Evolutionary conservation across 495 filamentous ascomycete species (phyloP), one percentile per base, ranked within the genome.

Genomic region (Aspergillus baeticus): DNA sequence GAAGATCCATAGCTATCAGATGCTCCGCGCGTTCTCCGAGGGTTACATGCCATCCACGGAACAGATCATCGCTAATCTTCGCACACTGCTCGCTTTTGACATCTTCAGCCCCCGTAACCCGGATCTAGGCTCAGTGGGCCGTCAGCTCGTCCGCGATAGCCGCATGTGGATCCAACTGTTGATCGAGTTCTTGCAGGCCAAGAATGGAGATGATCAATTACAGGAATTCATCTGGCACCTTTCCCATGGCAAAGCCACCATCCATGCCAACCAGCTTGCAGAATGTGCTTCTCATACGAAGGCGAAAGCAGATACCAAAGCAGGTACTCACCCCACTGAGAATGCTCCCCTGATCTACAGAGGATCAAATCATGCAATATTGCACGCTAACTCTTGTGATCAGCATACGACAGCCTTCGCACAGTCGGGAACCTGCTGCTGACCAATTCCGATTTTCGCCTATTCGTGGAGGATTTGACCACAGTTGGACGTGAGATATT

Each of bases 1-100:
- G 66, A 96, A 96, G 74, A 79, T 96, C 54, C 93, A 96, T 71
- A 85, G 84, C 52, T 96, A 96, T 67, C 91, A 96, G 75, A 94
- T 96, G 90, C 58, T 89, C 26, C 82, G 90, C 42, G 93, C 93
- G 55, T 69, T 98, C 14, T 81, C 83, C 14, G 84, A 91, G 59
- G 93, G 93, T 1, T 96, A 86, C 72, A 91, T 96, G 88, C 93
- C 93, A 21, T 90, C 88, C 2, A 96, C 87, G 8, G 90, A 96
- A 59, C 93, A 98, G 65, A 59, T 79, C 55, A 88, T 91, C 63
- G 75, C 85, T 68, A 94, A 96, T 63, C 78, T 98, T 1, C 85
- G 92, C 34, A 91, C 87, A 29, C 70, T 98, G 2, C 76, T 96
- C 8, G 79, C 89, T 26, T 82, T 88, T 10, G 88, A 92, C 61